phyloP scores from a whole-genome alignment of 768 basidiomycete genomes.

The Rossbeevera mucosa region DNA sequence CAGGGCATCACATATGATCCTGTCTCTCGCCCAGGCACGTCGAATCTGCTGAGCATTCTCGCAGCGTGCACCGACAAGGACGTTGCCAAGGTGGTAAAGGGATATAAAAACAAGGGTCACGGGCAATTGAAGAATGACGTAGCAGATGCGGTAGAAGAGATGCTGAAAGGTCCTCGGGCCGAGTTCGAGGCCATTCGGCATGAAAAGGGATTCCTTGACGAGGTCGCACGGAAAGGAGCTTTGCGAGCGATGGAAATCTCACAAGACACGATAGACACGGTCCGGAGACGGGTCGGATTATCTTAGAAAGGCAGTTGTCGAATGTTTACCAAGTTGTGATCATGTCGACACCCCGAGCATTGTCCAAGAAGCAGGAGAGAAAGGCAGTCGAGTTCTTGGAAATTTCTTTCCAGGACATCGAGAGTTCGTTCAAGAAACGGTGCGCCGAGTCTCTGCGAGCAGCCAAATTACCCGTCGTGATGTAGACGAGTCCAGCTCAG shows the following conservation, averaged over 20 bases:
- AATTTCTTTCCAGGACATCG: slow-evolving; percentile 57
- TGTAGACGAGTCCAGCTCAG: slow-evolving; percentile 12
- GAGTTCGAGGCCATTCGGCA: slow-evolving; percentile 62
- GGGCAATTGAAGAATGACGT: slow-evolving; percentile 72
- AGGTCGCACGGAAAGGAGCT: slow-evolving; percentile 63
- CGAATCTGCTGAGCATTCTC: slow-evolving; percentile 77
- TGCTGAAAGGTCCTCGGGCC: slow-evolving; percentile 59
- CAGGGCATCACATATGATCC: slow-evolving; percentile 79
- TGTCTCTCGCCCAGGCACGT: slow-evolving; percentile 68
- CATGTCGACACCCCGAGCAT: slow-evolving; percentile 27
- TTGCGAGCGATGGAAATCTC: slow-evolving; percentile 60
- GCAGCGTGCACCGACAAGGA: slow-evolving; percentile 61
- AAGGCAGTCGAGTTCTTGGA: slow-evolving; percentile 63
- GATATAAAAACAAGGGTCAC: slow-evolving; percentile 55
- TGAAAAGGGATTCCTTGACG: slow-evolving; percentile 56
- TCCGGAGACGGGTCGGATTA: slow-evolving; percentile 65
- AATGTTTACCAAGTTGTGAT: no score
- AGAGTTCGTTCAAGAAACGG: slow-evolving; percentile 74
- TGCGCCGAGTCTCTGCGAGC: slow-evolving; percentile 30
- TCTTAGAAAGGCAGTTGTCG: slow-evolving; percentile 22
- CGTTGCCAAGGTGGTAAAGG: slow-evolving; percentile 40
- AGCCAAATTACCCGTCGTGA: not conserved
- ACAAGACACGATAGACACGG: slow-evolving; percentile 56
- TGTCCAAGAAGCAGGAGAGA: slow-evolving; percentile 57
- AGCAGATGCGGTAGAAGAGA: slow-evolving; percentile 63